phyloP scores from a whole-genome alignment of 148 eudicot genomes.

The Diospyros kaki region DNA sequence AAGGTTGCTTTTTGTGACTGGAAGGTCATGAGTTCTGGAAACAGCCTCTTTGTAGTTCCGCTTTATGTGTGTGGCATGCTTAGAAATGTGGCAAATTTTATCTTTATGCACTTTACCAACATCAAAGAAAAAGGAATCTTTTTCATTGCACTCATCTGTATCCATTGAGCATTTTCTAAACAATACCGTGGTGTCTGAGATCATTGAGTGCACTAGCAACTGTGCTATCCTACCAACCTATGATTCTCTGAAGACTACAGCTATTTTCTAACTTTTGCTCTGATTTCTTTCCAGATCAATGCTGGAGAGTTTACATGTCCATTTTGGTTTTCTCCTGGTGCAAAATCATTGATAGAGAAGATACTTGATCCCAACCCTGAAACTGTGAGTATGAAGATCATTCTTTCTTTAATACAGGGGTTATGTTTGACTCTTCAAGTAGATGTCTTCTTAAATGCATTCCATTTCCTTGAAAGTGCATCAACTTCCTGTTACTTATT shows the following conservation, averaged over 20 bases:
- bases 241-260: no score
- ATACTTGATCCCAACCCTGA: constrained; percentile 94
- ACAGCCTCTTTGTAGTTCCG: no score
- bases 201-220: no score
- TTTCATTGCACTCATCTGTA: background rate
- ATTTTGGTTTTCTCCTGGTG: constrained; percentile 76
- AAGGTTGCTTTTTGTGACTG: no score
- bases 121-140: background rate
- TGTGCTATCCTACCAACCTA: no score
- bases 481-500: constrained; percentile 1
- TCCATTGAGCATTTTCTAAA: background rate
- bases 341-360: constrained; percentile 60
- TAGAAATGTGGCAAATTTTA: background rate
- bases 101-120: background rate
- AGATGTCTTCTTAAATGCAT: background rate
- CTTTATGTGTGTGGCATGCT: background rate
- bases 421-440: background rate
- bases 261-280: constrained; percentile 12
- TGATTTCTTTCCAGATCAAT: constrained; percentile 52
- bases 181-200: background rate
- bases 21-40: no score
- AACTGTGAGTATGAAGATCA: constrained; percentile 50
- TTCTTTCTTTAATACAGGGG: background rate
- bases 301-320: constrained; percentile 78
- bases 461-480: constrained; percentile 5